Conservation (phyloP, 2,329 filamentous ascomycete species). For the Xylariaceae sp. region DNA sequence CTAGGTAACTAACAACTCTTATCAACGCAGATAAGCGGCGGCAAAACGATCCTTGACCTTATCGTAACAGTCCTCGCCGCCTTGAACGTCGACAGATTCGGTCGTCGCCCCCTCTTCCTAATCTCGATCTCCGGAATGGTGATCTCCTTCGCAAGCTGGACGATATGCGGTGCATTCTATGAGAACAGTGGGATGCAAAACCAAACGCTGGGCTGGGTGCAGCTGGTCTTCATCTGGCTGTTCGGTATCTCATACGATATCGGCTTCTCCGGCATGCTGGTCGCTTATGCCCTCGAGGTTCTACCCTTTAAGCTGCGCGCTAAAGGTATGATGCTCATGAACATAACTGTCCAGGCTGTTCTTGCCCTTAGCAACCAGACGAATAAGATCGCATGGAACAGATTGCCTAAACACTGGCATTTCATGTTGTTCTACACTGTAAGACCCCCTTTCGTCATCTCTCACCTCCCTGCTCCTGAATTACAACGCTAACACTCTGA, state of each 20-base stretch:
- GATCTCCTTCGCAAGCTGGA: slow-evolving; percentile 45
- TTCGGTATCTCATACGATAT: slow-evolving; percentile 57
- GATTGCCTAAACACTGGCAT: slow-evolving; percentile 56
- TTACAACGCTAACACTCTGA: slow-evolving; percentile 8
- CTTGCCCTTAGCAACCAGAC: slow-evolving; percentile 58
- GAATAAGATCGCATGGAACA: slow-evolving; percentile 59
- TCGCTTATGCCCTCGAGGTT: slow-evolving; percentile 55
- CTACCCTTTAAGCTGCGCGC: slow-evolving; percentile 54
- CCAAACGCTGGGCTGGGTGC: slow-evolving; percentile 44
- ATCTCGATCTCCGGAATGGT: slow-evolving; percentile 45
- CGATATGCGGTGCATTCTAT: slow-evolving; percentile 47
- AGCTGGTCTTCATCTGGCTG: slow-evolving; percentile 55
- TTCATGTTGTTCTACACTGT: slow-evolving; percentile 61
- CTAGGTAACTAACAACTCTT: not conserved
- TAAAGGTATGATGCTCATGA: slow-evolving; percentile 60
- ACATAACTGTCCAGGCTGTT: slow-evolving; percentile 57
- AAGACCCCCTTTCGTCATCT: slow-evolving; percentile 23
- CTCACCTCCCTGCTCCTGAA: not conserved
- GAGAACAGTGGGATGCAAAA: slow-evolving; percentile 43
- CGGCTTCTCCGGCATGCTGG: slow-evolving; percentile 53
- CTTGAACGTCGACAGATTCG: slow-evolving; percentile 44
- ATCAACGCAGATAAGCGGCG: slow-evolving; percentile 39
- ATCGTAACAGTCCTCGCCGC: slow-evolving; percentile 51
- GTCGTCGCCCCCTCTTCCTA: slow-evolving; percentile 51
- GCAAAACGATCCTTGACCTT: slow-evolving; percentile 56